Conservation (phyloP, 1,284 basidiomycete genomes). For the Fomitopsis schrenkii region DNA sequence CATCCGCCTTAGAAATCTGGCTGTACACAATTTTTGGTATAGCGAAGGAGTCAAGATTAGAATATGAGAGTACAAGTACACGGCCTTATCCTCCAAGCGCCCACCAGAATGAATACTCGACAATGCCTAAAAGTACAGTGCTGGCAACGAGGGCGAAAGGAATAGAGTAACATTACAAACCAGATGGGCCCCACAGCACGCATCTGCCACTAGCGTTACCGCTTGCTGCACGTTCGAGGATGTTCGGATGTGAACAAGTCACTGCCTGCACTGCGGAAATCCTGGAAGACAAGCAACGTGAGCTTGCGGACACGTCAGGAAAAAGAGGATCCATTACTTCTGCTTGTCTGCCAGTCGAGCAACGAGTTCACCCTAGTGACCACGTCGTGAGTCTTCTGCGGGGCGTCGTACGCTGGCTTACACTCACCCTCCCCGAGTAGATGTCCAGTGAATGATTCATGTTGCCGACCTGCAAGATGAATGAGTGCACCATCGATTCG, state of each 20-base stretch:
- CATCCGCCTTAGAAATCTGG: no score
- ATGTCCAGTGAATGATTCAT: slow-evolving; percentile 76
- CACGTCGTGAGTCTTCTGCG: not conserved
- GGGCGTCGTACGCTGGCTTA: not conserved
- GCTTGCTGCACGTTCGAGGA: slow-evolving; percentile 67
- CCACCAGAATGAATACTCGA: no score
- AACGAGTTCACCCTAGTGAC: slow-evolving; percentile 57
- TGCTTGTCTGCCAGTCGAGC: slow-evolving; percentile 53
- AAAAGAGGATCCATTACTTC: slow-evolving; percentile 36
- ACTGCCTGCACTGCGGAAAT: slow-evolving; percentile 79
- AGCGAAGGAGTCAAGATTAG: no score
- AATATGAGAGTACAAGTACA: no score
- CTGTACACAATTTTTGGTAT: no score
- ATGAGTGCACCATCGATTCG: not conserved
- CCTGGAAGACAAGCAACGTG: slow-evolving; percentile 30
- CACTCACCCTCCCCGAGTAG: slow-evolving; percentile 58
- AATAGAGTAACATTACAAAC: slow-evolving; percentile 5
- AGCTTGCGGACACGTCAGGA: not conserved
- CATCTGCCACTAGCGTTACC: slow-evolving; percentile 77
- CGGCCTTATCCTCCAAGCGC: no score
- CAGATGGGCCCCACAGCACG: slow-evolving; percentile 67
- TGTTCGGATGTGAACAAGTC: slow-evolving; percentile 77
- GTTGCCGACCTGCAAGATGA: slow-evolving; percentile 53
- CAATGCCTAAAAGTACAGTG: no score
- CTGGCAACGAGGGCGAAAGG: no score